Base-by-base conservation (phyloP, 2,329 filamentous ascomycete genomes). In the Fusarium setosum region DNA sequence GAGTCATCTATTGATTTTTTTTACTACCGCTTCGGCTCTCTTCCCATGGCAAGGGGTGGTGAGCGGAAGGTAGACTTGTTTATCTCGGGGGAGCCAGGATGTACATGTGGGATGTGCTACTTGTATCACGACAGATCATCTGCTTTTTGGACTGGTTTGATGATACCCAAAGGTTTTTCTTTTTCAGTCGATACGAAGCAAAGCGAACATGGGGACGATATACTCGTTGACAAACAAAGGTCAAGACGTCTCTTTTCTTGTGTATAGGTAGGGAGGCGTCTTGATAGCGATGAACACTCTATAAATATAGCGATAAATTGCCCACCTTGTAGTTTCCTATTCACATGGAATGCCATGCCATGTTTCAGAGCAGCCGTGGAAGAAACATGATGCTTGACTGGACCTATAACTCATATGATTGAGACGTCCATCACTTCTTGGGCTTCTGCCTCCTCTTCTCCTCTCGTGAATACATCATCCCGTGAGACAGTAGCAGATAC, bases 401-500 rank as follows among this genome's bases (percentile, higher is more conserved):
- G n/a, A n/a, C n/a, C n/a, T n/a, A n/a, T n/a, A n/a, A n/a, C n/a
- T n/a, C n/a, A 35, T 35, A 7, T 17, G n/a, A 12, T 35, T 38
- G 57, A 60, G 57, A 32, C 24, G 8, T 29, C n/a, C 6, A 17
- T 42, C 18, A 56, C 26, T 42, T 56, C 24, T 52, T 59, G 5
- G 29, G 29, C 24, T 48, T 53, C 34, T 60, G 58, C 51, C 73
- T 71, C 45, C 65, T 71, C 61, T 72, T 76, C 55, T 80, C 73
- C 60, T 79, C 72, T 9, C 71, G 62, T 3, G 74, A 74, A 61
- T 79, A 83, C 5, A 75, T 62, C 6, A 81, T 72, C 1, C 81
- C 81, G 57, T 84, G 81, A 2, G 80, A 82, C 6, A 84, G 62
- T 4, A 82, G 59, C 4, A 84, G 66, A 62, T 83, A 84, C 58